Evolutionary conservation across 495 filamentous ascomycete genomes (phyloP).

Genomic region (Neurospora sublineolata): DNA sequence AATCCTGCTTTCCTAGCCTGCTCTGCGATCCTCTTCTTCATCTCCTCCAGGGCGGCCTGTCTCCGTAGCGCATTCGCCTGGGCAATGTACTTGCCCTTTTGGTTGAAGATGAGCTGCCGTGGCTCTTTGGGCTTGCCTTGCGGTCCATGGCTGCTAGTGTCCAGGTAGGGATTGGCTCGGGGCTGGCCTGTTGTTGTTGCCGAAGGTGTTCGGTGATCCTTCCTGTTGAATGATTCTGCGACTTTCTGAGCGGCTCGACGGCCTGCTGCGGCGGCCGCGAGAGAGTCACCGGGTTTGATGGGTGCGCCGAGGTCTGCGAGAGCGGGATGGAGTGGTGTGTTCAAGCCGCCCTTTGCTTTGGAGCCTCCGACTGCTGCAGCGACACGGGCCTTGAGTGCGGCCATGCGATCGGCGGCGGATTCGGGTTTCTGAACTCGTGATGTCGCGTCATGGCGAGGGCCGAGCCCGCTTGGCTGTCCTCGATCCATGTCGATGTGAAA

Average conservation of each 20-base stretch:
- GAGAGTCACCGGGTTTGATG: constrained; percentile 35
- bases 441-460: constrained; percentile 38
- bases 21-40: constrained; percentile 87
- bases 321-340: constrained; percentile 82
- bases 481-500: constrained; percentile 25
- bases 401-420: constrained; percentile 42
- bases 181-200: constrained; percentile 20
- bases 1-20: constrained; percentile 74
- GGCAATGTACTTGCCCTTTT: constrained; percentile 92
- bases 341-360: constrained; percentile 63
- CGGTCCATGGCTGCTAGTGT: constrained; percentile 54
- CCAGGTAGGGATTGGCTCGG: constrained; percentile 76
- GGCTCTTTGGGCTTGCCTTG: constrained; percentile 52
- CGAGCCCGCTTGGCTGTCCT: constrained; percentile 34
- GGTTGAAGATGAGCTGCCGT: constrained; percentile 77
- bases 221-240: constrained; percentile 6
- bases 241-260: constrained; percentile 17
- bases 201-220: constrained; percentile 22
- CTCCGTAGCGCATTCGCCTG: constrained; percentile 80
- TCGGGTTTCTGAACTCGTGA: constrained; percentile 42
- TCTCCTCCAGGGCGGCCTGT: constrained; percentile 78
- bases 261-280: constrained; percentile 8
- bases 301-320: constrained; percentile 61
- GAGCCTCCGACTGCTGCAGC: constrained; percentile 56
- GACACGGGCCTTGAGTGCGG: constrained; percentile 72